Evolutionary conservation across 306 rosid species (phyloP).

Genomic region (Fragaria nilgerrensis): DNA sequence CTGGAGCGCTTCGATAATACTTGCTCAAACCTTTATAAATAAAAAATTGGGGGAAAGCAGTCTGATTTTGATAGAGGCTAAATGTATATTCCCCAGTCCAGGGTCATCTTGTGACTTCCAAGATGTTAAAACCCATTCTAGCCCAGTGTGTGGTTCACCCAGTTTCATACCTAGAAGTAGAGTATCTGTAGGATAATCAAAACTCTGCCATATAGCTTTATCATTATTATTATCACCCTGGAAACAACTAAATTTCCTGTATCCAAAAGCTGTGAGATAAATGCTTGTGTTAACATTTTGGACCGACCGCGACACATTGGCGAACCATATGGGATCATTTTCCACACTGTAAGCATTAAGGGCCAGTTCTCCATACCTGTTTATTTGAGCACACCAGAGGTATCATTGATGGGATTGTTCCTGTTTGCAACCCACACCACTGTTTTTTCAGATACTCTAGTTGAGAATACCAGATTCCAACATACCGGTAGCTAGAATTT

Average conservation of each 20-base stretch:
- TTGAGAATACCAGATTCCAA: conserved; percentile 43
- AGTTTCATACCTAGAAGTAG: conserved; percentile 14
- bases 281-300: neutral
- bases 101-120: conserved; percentile 3
- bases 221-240: neutral
- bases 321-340: too few relatives aligned
- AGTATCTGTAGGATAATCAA: conserved; percentile 34
- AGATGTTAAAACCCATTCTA: neutral
- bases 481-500: conserved; percentile 22
- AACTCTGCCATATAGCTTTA: conserved; percentile 35
- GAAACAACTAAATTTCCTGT: conserved; percentile 21
- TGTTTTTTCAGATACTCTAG: neutral
- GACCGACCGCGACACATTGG: neutral
- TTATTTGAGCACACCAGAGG: conserved; percentile 13
- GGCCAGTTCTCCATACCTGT: conserved; percentile 7
- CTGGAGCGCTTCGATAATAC: neutral
- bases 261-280: conserved; percentile 13
- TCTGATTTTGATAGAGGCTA: neutral
- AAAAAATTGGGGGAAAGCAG: neutral
- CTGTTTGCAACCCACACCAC: conserved; percentile 68
- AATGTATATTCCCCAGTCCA: neutral
- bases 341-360: conserved; percentile 7
- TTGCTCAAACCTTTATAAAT: neutral
- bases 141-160: conserved; percentile 22
- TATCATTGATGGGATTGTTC: conserved; percentile 30